These are phyloP conservation scores for Fusarium paranaense DNA, from an alignment of 2,329 filamentous ascomycete genomes.

Conservation along the genomic window DNA sequence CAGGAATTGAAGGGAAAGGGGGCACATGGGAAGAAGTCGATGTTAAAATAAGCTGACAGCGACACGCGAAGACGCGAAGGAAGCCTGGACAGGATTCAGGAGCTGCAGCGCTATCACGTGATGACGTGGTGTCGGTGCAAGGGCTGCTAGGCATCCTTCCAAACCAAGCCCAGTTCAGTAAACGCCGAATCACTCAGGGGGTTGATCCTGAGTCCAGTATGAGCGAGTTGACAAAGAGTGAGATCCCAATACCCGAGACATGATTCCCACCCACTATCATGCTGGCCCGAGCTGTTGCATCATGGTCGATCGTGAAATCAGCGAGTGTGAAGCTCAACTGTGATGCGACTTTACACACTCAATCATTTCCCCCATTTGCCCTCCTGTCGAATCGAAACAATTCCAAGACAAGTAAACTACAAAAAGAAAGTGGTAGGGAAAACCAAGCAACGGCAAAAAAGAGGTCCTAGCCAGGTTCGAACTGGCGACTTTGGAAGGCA, in stretches of 20 bases:
- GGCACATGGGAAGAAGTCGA: background rate
- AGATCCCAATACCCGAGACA: background rate
- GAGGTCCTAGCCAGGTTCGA: constrained; percentile 3
- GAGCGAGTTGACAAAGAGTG: background rate
- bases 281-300: background rate
- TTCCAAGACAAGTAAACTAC: background rate
- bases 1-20: background rate
- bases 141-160: background rate
- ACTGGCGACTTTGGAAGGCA: background rate
- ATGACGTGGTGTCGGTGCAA: background rate
- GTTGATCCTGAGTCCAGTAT: background rate
- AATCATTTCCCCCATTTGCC: background rate
- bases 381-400: background rate
- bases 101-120: background rate
- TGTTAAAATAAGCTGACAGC: background rate
- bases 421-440: background rate
- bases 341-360: background rate
- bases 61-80: background rate
- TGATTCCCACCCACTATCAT: background rate
- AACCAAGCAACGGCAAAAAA: background rate
- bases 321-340: background rate
- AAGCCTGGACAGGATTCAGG: background rate
- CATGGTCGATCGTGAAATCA: background rate
- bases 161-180: background rate
- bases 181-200: background rate